Evolutionary conservation across 208 protist genomes (phyloP), one percentile per base, ranked within the genome.

Genomic region (Leishmania aethiopica): DNA sequence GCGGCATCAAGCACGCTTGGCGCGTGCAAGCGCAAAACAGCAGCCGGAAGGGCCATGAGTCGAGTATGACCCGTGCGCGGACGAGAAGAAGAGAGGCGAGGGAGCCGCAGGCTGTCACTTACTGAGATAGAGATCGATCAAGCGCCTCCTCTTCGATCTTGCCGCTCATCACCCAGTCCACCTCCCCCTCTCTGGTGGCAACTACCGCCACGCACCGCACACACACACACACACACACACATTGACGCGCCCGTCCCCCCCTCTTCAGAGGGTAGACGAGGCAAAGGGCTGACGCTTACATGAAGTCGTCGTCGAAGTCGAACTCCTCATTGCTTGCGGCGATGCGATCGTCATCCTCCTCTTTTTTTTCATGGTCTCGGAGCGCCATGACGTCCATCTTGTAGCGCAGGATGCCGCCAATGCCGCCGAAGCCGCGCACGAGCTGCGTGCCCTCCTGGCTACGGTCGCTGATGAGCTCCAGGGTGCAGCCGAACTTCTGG

Each of bases 371-470:
- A 77, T 92, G 87, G 57, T 98, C 95, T 60, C 96, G 91, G 40
- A 98, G 93, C 19, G 96, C 93, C 80, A 96, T 91, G 3, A 98
- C 84, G 77, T 98, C 95, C 78, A 98, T 86, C 86, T 95, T 96
- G 87, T 98, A 98, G 59, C 96, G 93, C 59, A 98, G 83, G 22
- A 99, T 77, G 72, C 98, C 98, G 57, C 98, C 99, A 62, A 99
- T 96, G 77, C 99, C 99, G 80, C 99, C 99, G 87, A 99, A 99
- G 51, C 99, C 99, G 70, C 95, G 94, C 60, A 96, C 93, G 81
- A 99, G 99, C 90, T 99, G 99, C 49, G 98, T 97, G 67, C 99
- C 99, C 86, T 99, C 99, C 85, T 99, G 98, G 55, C 97, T 99
- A 64, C 88, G 97, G 87, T 98, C 93, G 66, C 95, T 98, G 45